Base-by-base conservation (phyloP, 1,284 basidiomycete genomes). In the Coniferiporia sulphurascens region DNA sequence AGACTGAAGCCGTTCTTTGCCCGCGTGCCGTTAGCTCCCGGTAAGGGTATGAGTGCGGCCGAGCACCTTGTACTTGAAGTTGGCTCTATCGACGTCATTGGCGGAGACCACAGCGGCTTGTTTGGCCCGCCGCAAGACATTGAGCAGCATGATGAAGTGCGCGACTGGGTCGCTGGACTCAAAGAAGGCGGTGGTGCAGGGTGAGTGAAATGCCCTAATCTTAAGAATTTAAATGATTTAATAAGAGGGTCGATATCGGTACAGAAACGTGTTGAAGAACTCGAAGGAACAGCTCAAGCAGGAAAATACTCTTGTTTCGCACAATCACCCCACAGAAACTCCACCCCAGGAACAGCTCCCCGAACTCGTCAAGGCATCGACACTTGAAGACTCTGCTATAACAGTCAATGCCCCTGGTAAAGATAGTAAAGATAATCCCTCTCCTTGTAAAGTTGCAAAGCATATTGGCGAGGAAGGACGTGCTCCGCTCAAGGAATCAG, bases 51-150 rank as follows among this genome's bases (percentile, higher is more conserved):
- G 49, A 46, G 27, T 15, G 19, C 17, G 7, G 21, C 34, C 34
- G 56, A 58, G 35, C 53, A 34, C 12, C 50, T 62, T 8, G 57
- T 53, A 12, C 51, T 62, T 9, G 61, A 62, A 44, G 55, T 62
- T 21, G 46, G 48, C 17, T 19, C 32, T 17, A 38, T 59, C 15
- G 36, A 49, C 17, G 48, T 59, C 15, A 32, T 59, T 38, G 61
- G 61, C n/a, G 52, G 52, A 13, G 51, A 41, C 22, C 21, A 43
- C 13, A 58, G 59, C 19, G 61, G 53, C 34, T 27, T 56, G 15
- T 62, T 62, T 19, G 61, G 57, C 10, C 43, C 56, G 19, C 58
- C 61, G 19, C 19, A 17, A 1, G 48, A 56, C 34, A 50, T 62
- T 22, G 53, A 59, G 22, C 21, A 12, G 13, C 22, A 62, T 32